These are phyloP conservation scores for Jamesozyma spencerorum DNA, from an alignment of 805 yeast genomes.

Conservation along the genomic window DNA sequence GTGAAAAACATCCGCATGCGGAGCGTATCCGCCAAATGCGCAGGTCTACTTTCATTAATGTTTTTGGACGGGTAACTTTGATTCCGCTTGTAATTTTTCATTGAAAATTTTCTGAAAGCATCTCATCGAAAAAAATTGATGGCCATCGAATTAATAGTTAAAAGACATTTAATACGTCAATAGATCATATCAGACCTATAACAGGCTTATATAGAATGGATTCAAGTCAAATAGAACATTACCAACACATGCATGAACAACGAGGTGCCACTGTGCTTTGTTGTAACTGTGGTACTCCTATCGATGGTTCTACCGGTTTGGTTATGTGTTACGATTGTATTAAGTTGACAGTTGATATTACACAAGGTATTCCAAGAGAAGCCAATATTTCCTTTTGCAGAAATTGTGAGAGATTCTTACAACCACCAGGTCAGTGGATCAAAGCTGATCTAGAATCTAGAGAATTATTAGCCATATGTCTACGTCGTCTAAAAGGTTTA, in stretches of 20 bases:
- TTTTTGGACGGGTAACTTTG: not conserved
- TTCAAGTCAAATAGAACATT: constrained; percentile 24
- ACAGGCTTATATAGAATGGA: constrained; percentile 16
- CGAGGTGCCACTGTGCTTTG: constrained; percentile 81
- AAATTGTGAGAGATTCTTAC: constrained; percentile 91
- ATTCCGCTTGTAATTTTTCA: not conserved
- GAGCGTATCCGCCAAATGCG: no score
- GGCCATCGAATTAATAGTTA: constrained; percentile 1
- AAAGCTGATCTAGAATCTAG: constrained; percentile 84
- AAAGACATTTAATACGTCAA: not conserved
- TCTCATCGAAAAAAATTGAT: constrained; percentile 7
- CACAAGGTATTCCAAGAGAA: constrained; percentile 91
- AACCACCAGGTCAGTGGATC: constrained; percentile 93
- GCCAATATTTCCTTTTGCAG: constrained; percentile 89
- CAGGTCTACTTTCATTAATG: no score
- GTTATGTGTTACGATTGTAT: constrained; percentile 98
- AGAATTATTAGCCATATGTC: constrained; percentile 82
- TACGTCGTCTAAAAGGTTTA: constrained; percentile 80
- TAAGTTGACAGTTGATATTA: constrained; percentile 83
- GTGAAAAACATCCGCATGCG: no score
- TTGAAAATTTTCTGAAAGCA: constrained; percentile 19
- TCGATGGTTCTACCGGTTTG: constrained; percentile 88
- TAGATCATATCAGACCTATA: not conserved
- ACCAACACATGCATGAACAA: constrained; percentile 25
- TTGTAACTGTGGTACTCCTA: constrained; percentile 97